Evolutionary conservation across 768 basidiomycete species (phyloP), one percentile per base, ranked within the genome.

Genomic region (Artomyces pyxidatus): DNA sequence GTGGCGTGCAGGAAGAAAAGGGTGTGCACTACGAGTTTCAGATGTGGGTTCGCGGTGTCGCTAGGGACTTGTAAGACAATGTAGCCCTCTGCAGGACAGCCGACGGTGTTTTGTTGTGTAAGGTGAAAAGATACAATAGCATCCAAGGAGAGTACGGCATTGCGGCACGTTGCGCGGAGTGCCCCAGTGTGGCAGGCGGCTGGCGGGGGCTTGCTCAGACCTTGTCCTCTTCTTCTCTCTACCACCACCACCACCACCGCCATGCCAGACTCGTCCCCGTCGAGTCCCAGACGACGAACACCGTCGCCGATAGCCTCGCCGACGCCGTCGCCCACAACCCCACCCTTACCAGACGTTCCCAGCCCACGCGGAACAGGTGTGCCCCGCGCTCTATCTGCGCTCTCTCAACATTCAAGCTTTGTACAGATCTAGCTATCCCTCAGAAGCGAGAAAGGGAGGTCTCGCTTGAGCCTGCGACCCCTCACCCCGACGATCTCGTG

Each of bases 21-120:
- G 89, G 83, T 9, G 71, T 90, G 39, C 72, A 75, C 56, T 99
- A 94, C 64, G 87, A 89, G 69, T 96, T 84, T 66, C 89, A 99
- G 71, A 92, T 99, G 92, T 99, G 95, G 95, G 74, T 80, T 43
- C 75, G 78, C 35, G 10, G 26, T 45, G 63, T 61, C 47, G 27
- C 44, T 27, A 19, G 12, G 39, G 35, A 37, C 25, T 11, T 21
- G 39, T 23, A 17, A n/a, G 22, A 9, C 7, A 23, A 11, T 7
- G 19, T 17, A n/a, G 14, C 29, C 17, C 11, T 22, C n/a, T n/a
- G n/a, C n/a, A n/a, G n/a, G n/a, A n/a, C n/a, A n/a, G n/a, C n/a
- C n/a, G n/a, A n/a, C n/a, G n/a, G 22, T 39, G 21, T 35, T 28
- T 4, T 29, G 37, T 28, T 35, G 12, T 7, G 4, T 12, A 35